Percentiles rank a stretch among this genome's conserved stretches.
Conservation (phyloP, 2,329 filamentous ascomycete species). For the Hortaea werneckii region DNA sequence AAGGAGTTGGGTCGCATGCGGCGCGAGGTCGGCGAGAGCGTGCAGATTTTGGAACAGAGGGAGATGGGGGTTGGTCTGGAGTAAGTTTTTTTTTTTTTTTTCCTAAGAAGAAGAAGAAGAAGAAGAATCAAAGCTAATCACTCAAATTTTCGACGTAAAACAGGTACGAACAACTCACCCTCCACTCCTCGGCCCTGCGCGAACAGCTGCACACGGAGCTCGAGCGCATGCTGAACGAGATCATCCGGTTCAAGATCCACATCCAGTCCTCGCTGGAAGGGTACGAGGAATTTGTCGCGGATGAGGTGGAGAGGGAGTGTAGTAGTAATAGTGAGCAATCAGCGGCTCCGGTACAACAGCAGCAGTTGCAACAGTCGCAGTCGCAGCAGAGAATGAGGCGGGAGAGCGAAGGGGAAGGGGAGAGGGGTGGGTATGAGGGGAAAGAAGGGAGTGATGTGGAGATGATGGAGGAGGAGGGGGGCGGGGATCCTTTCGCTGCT, state of each 20-base stretch:
- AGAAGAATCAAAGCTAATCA: too few species aligned
- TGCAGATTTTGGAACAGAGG: conserved; percentile 84
- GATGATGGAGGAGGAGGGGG: background rate
- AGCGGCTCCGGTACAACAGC: conserved; percentile 32
- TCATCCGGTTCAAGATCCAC: conserved; percentile 98
- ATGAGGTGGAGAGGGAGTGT: conserved; percentile 67
- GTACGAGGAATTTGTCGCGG: conserved; percentile 85
- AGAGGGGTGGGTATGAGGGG: background rate
- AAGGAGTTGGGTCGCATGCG: conserved; percentile 95
- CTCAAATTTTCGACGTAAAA: too few species aligned
- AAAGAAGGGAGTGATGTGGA: background rate
- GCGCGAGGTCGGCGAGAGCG: conserved; percentile 63
- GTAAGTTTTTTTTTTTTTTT: conserved; percentile 41
- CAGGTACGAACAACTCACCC: conserved; percentile 87
- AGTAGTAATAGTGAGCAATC: too few species aligned
- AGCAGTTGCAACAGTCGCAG: background rate
- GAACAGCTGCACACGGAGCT: conserved; percentile 97
- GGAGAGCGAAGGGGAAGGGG: background rate
- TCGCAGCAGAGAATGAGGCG: background rate
- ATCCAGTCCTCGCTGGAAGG: conserved; percentile 86
- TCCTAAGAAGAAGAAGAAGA: background rate
- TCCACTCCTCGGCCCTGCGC: conserved; percentile 71
- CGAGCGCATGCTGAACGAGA: conserved; percentile 89
- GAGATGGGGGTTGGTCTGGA: conserved; percentile 97
- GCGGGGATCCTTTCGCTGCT: background rate